These are phyloP conservation scores for Quercus glauca DNA, from an alignment of 306 rosid genomes.

Conservation along the genomic window DNA sequence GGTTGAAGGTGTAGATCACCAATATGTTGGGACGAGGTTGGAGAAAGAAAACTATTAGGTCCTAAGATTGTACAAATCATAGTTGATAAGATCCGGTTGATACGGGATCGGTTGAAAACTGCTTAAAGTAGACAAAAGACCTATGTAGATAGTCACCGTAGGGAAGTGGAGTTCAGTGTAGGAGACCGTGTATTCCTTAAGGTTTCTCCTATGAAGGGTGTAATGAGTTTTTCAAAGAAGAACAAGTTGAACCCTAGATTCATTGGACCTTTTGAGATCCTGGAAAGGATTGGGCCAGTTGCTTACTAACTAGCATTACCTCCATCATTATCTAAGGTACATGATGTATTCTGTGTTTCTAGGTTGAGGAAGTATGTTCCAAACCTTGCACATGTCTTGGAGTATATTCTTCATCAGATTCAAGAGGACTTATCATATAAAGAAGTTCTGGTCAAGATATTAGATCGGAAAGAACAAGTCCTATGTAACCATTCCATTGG, in stretches of 20 bases:
- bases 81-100: too few species aligned
- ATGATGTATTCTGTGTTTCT: background rate
- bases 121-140: background rate
- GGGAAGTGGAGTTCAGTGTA: background rate
- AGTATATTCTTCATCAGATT: background rate
- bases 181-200: constrained; percentile 2
- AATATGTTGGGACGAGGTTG: background rate
- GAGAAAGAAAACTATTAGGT: background rate
- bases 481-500: too few species aligned
- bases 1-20: background rate
- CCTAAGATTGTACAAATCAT: too few species aligned
- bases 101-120: background rate
- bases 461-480: too few species aligned
- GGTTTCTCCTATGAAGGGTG: background rate
- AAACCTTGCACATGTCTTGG: background rate
- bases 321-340: background rate
- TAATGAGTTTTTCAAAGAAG: background rate
- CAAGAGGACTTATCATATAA: background rate
- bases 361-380: background rate
- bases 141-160: background rate
- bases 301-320: background rate
- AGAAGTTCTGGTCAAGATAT: too few species aligned
- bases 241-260: too few species aligned
- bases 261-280: too few species aligned
- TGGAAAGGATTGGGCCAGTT: background rate